Percentiles rank a stretch among this genome's conserved stretches.
These are phyloP conservation scores for Fusarium proliferatum DNA, from an alignment of 2,329 filamentous ascomycete species.

Conservation along the genomic window DNA sequence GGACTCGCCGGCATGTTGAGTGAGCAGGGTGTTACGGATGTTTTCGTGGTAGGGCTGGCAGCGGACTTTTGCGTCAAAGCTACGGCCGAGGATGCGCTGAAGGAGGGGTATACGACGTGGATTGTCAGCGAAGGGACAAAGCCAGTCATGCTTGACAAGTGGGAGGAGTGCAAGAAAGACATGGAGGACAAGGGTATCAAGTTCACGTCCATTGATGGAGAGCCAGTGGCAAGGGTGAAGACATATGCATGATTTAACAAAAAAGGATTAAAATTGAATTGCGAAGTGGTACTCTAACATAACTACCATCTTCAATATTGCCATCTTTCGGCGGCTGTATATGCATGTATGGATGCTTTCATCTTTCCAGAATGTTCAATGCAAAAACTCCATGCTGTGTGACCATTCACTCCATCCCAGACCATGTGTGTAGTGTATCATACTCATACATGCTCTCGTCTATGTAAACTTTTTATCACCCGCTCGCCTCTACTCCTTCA, in stretches of 20 bases:
- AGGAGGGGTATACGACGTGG: conserved; percentile 80
- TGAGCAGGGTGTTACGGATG: conserved; percentile 73
- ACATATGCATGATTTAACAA: conserved; percentile 10
- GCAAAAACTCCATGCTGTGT: conserved; percentile 45
- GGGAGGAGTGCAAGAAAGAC: conserved; percentile 65
- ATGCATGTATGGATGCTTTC: conserved; percentile 40
- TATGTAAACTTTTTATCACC: conserved; percentile 28
- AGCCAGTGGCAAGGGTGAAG: conserved; percentile 40
- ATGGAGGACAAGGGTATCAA: conserved; percentile 69
- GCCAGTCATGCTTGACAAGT: conserved; percentile 72
- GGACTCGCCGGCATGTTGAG: conserved; percentile 70
- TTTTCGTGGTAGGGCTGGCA: conserved; percentile 88
- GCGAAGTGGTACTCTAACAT: conserved; percentile 28
- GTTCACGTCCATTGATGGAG: conserved; percentile 61
- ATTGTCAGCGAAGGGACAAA: conserved; percentile 83
- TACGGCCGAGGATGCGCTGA: conserved; percentile 81
- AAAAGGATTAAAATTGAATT: conserved; percentile 36
- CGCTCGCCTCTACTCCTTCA: conserved; percentile 12
- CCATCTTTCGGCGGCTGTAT: conserved; percentile 31
- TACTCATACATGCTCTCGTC: conserved; percentile 35
- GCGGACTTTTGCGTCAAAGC: conserved; percentile 89
- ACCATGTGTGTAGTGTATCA: conserved; percentile 24
- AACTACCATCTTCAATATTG: conserved; percentile 25
- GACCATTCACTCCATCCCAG: conserved; percentile 29
- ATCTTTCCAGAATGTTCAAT: conserved; percentile 45